phyloP scores from a whole-genome alignment of 306 rosid genomes.

The Malus sylvestris region DNA sequence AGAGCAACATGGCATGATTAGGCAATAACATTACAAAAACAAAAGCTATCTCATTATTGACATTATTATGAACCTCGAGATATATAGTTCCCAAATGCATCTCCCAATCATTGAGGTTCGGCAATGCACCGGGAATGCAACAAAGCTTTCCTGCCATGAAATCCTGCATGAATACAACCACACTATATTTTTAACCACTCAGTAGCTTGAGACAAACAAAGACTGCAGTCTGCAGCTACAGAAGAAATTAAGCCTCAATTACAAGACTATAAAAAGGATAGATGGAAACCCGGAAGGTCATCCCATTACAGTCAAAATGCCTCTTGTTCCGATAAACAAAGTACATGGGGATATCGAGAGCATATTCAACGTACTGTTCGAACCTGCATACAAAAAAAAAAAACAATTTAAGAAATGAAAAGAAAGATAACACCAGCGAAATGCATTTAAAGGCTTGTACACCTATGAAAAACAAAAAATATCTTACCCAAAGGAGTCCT shows the following conservation, averaged over 20 bases:
- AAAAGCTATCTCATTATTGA: not conserved
- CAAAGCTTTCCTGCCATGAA: constrained; percentile 80
- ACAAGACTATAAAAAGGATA: constrained; percentile 22
- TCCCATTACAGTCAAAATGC: constrained; percentile 81
- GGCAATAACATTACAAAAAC: constrained; percentile 9
- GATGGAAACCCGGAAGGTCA: constrained; percentile 84
- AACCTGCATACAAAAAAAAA: constrained; percentile 43
- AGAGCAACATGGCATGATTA: constrained; percentile 8
- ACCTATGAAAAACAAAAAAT: no score
- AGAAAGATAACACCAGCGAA: not conserved
- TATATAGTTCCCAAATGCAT: constrained; percentile 91
- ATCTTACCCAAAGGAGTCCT: constrained; percentile 71
- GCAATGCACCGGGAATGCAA: constrained; percentile 79
- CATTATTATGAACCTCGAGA: constrained; percentile 60
- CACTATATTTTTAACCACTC: not conserved
- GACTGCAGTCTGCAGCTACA: not conserved
- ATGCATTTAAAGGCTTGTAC: not conserved
- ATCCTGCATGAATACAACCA: constrained; percentile 46
- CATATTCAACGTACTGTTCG: constrained; percentile 89
- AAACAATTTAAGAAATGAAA: no score
- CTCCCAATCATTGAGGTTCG: constrained; percentile 96
- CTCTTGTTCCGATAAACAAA: constrained; percentile 71
- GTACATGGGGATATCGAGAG: constrained; percentile 97
- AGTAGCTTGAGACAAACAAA: not conserved
- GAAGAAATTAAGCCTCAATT: not conserved